Percentiles rank a stretch among this genome's conserved stretches.
phyloP scores from a whole-genome alignment of 108 stramenopile genomes.

The Cyclotella baltica region DNA sequence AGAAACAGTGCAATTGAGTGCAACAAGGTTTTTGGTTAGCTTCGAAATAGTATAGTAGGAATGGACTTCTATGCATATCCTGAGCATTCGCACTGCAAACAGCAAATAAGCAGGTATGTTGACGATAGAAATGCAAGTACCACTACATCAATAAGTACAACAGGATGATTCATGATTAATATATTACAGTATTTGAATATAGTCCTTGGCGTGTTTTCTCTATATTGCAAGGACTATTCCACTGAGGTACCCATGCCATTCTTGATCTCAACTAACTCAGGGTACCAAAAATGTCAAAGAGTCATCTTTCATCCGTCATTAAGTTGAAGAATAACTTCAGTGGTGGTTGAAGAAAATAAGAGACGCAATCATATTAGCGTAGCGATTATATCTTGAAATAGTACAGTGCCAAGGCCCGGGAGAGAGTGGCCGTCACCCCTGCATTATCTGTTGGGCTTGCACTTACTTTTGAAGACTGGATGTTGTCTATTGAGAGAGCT shows the following conservation, averaged over 20 bases:
- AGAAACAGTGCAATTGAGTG: neutral
- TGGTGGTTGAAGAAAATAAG: neutral
- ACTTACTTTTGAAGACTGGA: neutral
- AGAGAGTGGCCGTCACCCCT: neutral
- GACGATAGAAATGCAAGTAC: too few species aligned
- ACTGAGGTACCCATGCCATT: neutral
- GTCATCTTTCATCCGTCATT: conserved; percentile 21
- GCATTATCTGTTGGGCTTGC: neutral
- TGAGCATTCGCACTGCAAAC: neutral
- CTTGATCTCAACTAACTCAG: conserved; percentile 2
- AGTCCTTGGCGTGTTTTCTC: conserved; percentile 8
- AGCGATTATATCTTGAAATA: conserved; percentile 6
- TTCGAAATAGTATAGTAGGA: too few species aligned
- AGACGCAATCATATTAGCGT: neutral
- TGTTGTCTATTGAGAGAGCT: neutral
- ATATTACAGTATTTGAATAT: conserved; percentile 10
- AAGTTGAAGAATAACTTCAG: conserved; percentile 6
- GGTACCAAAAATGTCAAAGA: neutral
- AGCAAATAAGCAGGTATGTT: too few species aligned
- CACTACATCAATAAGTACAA: too few species aligned
- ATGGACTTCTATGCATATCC: neutral
- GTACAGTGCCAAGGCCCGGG: neutral
- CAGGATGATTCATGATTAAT: conserved; percentile 14
- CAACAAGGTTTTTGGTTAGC: too few species aligned
- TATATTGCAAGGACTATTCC: conserved; percentile 7